Evolutionary conservation across 352 stramenopile genomes (phyloP).

Genomic region (Pythium biforme): DNA sequence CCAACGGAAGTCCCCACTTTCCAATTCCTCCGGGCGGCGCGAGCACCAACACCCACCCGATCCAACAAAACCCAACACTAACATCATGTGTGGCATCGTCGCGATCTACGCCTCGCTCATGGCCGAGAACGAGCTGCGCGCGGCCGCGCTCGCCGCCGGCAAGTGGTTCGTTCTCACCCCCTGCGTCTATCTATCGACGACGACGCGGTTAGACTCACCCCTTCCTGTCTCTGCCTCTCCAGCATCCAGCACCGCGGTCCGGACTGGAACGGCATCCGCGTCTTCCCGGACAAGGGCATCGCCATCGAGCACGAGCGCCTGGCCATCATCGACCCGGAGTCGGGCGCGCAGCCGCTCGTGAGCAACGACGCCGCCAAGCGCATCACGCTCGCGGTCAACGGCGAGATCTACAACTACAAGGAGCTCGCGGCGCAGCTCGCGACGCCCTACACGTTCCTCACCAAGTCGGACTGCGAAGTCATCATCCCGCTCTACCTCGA

Average conservation of each 20-base stretch:
- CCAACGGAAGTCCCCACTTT: neutral
- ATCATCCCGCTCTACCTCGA: slow-evolving; percentile 96
- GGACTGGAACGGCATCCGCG: slow-evolving; percentile 94
- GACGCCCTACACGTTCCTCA: slow-evolving; percentile 92
- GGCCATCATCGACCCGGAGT: slow-evolving; percentile 98
- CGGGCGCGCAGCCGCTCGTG: slow-evolving; percentile 88
- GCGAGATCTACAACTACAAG: slow-evolving; percentile 99
- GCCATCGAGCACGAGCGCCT: slow-evolving; percentile 97
- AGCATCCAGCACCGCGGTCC: slow-evolving; percentile 95
- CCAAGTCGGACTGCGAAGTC: slow-evolving; percentile 97
- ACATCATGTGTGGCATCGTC: slow-evolving; percentile 97
- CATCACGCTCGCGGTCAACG: slow-evolving; percentile 97
- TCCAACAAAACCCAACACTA: neutral
- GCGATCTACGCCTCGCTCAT: slow-evolving; percentile 96
- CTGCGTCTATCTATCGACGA: neutral
- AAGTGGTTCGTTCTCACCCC: slow-evolving; percentile 57
- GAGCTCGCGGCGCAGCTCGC: slow-evolving; percentile 88
- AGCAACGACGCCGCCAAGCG: slow-evolving; percentile 77
- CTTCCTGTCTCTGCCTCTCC: neutral
- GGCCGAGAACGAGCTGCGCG: slow-evolving; percentile 90
- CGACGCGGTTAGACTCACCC: too few relatives aligned
- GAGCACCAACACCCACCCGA: too few relatives aligned
- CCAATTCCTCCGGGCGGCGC: too few relatives aligned
- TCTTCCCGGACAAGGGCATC: slow-evolving; percentile 72
- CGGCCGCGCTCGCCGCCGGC: slow-evolving; percentile 93